Conservation (phyloP, 805 yeast genomes). For the Wickerhamomyces mucosus region DNA sequence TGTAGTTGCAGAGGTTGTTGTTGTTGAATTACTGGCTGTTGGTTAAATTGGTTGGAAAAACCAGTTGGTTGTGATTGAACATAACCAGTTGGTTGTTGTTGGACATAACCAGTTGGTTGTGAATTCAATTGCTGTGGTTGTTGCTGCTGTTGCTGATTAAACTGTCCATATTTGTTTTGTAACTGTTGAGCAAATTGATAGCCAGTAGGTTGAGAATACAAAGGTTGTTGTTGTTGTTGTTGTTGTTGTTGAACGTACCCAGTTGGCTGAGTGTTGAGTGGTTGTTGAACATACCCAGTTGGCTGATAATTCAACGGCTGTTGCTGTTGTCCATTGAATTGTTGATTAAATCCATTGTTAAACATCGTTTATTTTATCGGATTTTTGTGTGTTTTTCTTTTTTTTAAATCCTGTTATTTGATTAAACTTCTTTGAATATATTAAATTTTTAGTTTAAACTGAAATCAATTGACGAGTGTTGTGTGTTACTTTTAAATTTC, state of each 20-base stretch:
- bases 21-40: constrained; percentile 12
- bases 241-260: constrained; percentile 16
- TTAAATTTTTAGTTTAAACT: too few species aligned
- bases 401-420: too few species aligned
- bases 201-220: constrained; percentile 17
- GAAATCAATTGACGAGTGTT: too few species aligned
- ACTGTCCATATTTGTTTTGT: constrained; percentile 25
- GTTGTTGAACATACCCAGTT: constrained; percentile 14
- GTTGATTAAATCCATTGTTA: too few species aligned
- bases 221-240: constrained; percentile 16
- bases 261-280: constrained; percentile 16
- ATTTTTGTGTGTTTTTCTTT: too few species aligned
- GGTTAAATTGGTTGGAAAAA: constrained; percentile 6
- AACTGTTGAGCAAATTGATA: constrained; percentile 21
- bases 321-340: constrained; percentile 6
- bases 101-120: constrained; percentile 21
- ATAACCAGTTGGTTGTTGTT: constrained; percentile 6
- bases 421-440: too few species aligned
- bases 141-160: constrained; percentile 21
- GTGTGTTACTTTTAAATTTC: too few species aligned
- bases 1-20: constrained; percentile 26
- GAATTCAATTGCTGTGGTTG: constrained; percentile 8
- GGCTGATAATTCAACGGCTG: constrained; percentile 11
- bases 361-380: too few species aligned
- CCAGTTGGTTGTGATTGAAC: constrained; percentile 25